A percentile compares a stretch with the other conserved stretches of the same genome.
Conservation (phyloP, 1,284 basidiomycete genomes). For the Ustilago lituana region DNA sequence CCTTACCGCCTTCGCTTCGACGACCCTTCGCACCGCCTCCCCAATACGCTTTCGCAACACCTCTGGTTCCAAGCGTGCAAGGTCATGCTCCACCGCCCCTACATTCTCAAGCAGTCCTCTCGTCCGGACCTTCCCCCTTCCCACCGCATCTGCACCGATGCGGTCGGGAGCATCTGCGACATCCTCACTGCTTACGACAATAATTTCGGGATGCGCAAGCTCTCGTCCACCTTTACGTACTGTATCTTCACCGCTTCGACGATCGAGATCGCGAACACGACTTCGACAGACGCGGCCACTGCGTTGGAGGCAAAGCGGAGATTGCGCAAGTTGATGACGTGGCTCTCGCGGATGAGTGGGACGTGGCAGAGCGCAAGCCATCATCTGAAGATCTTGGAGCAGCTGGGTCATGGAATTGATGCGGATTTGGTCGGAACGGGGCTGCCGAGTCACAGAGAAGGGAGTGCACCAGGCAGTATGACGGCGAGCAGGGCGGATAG, state of each 20-base stretch:
- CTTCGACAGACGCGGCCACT: constrained; percentile 35
- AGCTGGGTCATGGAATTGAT: constrained; percentile 46
- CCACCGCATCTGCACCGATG: constrained; percentile 54
- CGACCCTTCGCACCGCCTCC: constrained; percentile 34
- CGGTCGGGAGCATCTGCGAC: constrained; percentile 41
- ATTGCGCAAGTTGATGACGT: constrained; percentile 46
- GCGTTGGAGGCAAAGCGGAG: constrained; percentile 49
- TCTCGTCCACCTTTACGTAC: constrained; percentile 50
- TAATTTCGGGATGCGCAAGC: constrained; percentile 50
- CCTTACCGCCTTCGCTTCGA: constrained; percentile 37
- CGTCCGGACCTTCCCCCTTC: constrained; percentile 40
- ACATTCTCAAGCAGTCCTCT: constrained; percentile 52
- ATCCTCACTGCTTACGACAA: constrained; percentile 49
- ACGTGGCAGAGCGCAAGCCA: constrained; percentile 45
- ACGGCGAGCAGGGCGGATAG: constrained; percentile 22
- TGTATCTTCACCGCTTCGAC: constrained; percentile 57
- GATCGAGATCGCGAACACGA: constrained; percentile 58
- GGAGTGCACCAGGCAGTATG: constrained; percentile 8
- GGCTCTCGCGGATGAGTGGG: constrained; percentile 44
- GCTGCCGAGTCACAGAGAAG: constrained; percentile 26
- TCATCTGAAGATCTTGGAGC: constrained; percentile 50
- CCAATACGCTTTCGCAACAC: constrained; percentile 39
- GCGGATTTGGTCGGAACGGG: constrained; percentile 49
- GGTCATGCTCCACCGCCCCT: constrained; percentile 50
- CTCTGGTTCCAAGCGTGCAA: constrained; percentile 49